These are phyloP conservation scores for Helminthosporium solani DNA, from an alignment of 2,329 filamentous ascomycete species.

Conservation along the genomic window DNA sequence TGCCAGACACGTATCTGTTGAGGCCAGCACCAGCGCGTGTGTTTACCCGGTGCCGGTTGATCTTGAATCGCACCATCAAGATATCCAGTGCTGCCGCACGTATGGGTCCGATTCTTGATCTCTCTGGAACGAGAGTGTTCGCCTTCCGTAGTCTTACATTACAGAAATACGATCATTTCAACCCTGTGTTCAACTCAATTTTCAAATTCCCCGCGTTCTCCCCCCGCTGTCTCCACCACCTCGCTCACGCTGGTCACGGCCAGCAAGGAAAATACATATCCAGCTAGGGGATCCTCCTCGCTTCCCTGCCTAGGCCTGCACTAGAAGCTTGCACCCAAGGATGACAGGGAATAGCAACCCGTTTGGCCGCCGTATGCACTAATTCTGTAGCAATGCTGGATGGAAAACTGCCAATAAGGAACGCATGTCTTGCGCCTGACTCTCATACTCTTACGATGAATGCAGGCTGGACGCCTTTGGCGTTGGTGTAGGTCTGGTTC, in stretches of 20 bases:
- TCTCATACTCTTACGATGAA: conserved; percentile 7
- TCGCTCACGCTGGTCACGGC: neutral
- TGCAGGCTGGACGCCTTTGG: conserved; percentile 10
- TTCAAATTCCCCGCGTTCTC: neutral
- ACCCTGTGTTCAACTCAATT: neutral
- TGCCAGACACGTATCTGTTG: neutral
- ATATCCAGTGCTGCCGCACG: neutral
- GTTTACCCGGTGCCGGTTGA: neutral
- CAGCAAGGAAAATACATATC: neutral
- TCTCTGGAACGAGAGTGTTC: neutral
- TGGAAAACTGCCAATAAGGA: conserved; percentile 1
- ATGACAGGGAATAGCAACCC: neutral
- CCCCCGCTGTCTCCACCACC: neutral
- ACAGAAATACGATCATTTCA: neutral
- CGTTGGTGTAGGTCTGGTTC: conserved; percentile 15
- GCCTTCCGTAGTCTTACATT: neutral
- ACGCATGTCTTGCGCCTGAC: conserved; percentile 1
- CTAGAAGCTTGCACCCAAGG: neutral
- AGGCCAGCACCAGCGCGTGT: neutral
- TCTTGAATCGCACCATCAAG: neutral
- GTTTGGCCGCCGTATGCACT: neutral
- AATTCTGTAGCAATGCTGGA: neutral
- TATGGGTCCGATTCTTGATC: neutral
- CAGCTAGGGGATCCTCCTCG: neutral
- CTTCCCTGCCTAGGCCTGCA: neutral